Evolutionary conservation across 208 protist species (phyloP).

Genomic region (Chromosphaera perkinsii): DNA sequence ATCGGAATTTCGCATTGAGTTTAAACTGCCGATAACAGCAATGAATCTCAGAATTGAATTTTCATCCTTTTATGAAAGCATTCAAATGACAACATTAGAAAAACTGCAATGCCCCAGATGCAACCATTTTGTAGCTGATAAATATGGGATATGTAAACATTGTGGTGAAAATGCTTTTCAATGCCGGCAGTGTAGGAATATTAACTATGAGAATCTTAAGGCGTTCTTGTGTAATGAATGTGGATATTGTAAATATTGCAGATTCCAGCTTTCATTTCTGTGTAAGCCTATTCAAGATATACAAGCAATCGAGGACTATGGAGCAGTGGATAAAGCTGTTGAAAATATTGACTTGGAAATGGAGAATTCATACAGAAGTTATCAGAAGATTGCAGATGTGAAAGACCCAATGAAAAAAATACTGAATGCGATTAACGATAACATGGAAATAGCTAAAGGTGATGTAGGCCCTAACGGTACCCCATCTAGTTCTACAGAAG

Average conservation of each 20-base stretch:
- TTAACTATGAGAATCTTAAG: slow-evolving; percentile 81
- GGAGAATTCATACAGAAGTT: too few species aligned
- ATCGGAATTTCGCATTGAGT: slow-evolving; percentile 44
- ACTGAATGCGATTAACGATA: too few species aligned
- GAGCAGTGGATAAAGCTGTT: too few species aligned
- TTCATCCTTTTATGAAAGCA: slow-evolving; percentile 59
- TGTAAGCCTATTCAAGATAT: too few species aligned
- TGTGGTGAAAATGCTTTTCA: slow-evolving; percentile 81
- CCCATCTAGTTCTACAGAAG: too few species aligned
- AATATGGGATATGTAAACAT: slow-evolving; percentile 71
- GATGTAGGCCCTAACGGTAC: too few species aligned
- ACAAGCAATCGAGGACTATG: too few species aligned
- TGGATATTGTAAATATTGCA: slow-evolving; percentile 68
- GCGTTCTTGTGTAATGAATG: slow-evolving; percentile 82
- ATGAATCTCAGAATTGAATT: slow-evolving; percentile 71
- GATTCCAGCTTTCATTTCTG: too few species aligned
- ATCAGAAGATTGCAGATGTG: too few species aligned
- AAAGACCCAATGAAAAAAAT: too few species aligned
- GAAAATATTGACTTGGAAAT: too few species aligned
- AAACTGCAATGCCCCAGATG: slow-evolving; percentile 58
- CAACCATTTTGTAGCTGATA: slow-evolving; percentile 56
- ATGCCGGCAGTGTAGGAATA: slow-evolving; percentile 78
- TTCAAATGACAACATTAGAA: slow-evolving; percentile 33
- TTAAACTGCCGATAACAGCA: slow-evolving; percentile 62
- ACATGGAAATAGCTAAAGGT: too few species aligned